These are phyloP conservation scores for Haplosporangium sp. DNA, from an alignment of 371 early-diverging fungal genomes.

Conservation along the genomic window DNA sequence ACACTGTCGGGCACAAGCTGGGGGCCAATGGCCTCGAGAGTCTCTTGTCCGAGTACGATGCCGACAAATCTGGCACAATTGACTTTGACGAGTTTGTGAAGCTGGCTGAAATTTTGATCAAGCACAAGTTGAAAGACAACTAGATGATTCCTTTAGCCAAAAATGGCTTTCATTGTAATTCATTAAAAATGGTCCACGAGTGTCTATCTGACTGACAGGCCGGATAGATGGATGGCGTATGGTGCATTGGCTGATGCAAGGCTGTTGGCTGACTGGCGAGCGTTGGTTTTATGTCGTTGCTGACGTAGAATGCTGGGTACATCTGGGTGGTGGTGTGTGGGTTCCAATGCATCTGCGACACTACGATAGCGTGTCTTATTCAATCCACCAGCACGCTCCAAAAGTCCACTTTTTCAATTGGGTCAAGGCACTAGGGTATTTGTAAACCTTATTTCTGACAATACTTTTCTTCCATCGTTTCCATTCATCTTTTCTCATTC, in stretches of 20 bases:
- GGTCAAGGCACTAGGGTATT: no score
- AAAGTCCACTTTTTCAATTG: no score
- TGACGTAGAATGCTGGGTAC: no score
- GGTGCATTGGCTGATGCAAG: no score
- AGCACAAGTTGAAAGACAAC: constrained; percentile 22
- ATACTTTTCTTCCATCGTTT: constrained; percentile 13
- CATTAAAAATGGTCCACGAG: no score
- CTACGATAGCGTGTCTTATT: no score
- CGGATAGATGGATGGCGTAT: no score
- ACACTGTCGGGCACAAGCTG: constrained; percentile 47
- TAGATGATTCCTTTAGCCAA: not conserved
- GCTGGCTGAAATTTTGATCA: constrained; percentile 19
- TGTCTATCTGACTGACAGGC: no score
- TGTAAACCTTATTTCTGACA: not conserved
- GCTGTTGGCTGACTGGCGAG: no score
- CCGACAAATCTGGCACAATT: constrained; percentile 29
- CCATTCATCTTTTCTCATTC: constrained; percentile 10
- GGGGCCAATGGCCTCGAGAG: constrained; percentile 13
- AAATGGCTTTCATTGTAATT: no score
- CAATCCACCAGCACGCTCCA: not conserved
- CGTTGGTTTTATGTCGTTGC: no score
- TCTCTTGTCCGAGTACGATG: constrained; percentile 18
- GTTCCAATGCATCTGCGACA: not conserved
- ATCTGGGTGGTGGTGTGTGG: no score
- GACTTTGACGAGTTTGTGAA: constrained; percentile 32